Conservation (phyloP, 768 basidiomycete genomes). For the Suillus spraguei region DNA sequence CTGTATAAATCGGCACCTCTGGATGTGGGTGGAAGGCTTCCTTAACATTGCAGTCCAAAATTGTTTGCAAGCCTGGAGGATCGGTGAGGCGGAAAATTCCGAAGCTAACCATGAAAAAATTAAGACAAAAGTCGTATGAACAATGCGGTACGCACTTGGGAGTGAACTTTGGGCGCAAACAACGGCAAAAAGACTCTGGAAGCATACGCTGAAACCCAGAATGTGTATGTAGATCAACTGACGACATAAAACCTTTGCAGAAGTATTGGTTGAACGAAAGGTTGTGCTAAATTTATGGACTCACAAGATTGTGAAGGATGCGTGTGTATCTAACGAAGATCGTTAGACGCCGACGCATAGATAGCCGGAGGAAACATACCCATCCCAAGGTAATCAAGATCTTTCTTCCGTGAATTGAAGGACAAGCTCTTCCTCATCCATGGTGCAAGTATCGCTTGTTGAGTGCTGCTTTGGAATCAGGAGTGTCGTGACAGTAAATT, state of each 20-base stretch:
- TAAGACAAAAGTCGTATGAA: conserved; percentile 4
- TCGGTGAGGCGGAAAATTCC: conserved; percentile 91
- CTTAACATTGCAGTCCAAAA: conserved; percentile 66
- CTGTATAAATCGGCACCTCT: conserved; percentile 84
- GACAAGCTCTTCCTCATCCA: conserved; percentile 89
- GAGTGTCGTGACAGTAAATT: conserved; percentile 76
- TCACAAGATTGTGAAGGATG: conserved; percentile 88
- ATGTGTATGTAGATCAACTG: conserved; percentile 91
- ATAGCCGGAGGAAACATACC: conserved; percentile 49
- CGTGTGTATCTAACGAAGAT: conserved; percentile 73
- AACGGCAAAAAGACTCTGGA: conserved; percentile 89
- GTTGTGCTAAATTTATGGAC: conserved; percentile 25
- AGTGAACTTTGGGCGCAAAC: conserved; percentile 84
- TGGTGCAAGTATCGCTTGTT: conserved; percentile 90
- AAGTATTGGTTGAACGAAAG: conserved; percentile 12
- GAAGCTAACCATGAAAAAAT: conserved; percentile 44
- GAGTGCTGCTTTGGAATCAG: conserved; percentile 89
- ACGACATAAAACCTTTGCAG: conserved; percentile 83
- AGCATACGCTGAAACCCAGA: conserved; percentile 88
- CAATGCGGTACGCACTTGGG: conserved; percentile 58
- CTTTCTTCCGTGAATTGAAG: conserved; percentile 83
- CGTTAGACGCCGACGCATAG: conserved; percentile 3
- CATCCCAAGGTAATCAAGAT: conserved; percentile 87
- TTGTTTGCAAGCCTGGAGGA: conserved; percentile 76
- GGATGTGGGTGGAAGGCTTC: conserved; percentile 89